These are phyloP conservation scores for Arthroderma uncinatum DNA, from an alignment of 2,329 filamentous ascomycete species.

Conservation along the genomic window DNA sequence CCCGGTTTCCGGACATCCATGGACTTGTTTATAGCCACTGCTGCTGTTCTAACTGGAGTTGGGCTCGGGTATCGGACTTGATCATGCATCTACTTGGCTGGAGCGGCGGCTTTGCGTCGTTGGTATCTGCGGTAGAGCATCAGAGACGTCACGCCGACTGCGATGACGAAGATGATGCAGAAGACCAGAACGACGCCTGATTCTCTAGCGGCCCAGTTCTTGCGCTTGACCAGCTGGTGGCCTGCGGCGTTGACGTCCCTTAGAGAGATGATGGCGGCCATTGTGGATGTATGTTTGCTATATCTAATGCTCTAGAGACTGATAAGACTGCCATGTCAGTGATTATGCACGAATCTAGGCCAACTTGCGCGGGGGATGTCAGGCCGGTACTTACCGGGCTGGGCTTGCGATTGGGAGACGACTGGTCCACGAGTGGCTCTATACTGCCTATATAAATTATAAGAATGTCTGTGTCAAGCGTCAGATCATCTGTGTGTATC, in stretches of 20 bases:
- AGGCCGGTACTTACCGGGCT: neutral
- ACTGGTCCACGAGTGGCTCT: neutral
- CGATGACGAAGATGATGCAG: conserved; percentile 48
- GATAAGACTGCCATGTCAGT: neutral
- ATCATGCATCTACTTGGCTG: neutral
- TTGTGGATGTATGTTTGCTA: conserved; percentile 8
- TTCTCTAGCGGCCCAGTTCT: conserved; percentile 47
- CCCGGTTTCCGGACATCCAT: neutral
- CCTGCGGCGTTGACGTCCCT: conserved; percentile 7
- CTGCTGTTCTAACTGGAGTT: neutral
- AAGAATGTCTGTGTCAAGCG: neutral
- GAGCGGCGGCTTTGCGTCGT: conserved; percentile 13
- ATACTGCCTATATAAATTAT: neutral
- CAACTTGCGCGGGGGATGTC: neutral
- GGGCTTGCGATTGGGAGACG: neutral
- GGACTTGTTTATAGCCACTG: neutral
- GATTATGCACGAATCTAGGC: neutral
- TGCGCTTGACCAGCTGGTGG: conserved; percentile 39
- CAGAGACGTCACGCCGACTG: conserved; percentile 39
- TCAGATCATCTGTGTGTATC: neutral
- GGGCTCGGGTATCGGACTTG: neutral
- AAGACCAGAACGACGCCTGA: conserved; percentile 54
- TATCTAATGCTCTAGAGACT: neutral
- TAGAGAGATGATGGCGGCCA: conserved; percentile 20
- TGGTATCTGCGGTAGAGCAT: conserved; percentile 38